Conservation (phyloP, 441 rosid genomes). For the Euphorbia celastroides region DNA sequence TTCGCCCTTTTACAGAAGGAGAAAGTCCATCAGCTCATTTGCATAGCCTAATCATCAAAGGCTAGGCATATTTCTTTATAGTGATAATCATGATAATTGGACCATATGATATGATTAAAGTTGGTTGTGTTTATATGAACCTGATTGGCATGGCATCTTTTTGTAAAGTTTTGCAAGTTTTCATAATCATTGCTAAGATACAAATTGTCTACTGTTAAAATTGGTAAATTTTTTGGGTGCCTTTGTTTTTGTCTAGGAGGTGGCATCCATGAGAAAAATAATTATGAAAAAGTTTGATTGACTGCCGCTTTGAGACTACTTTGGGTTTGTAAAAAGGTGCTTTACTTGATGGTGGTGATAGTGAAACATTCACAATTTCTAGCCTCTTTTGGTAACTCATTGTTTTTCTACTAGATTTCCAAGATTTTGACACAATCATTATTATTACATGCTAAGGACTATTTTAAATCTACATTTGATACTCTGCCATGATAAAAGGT, state of each 20-base stretch:
- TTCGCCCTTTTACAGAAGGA: too few relatives aligned
- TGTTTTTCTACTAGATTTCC: constrained; percentile 20
- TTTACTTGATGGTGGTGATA: constrained; percentile 22
- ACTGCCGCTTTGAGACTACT: constrained; percentile 10
- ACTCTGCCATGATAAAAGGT: too few relatives aligned
- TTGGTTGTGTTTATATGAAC: background rate
- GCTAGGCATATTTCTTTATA: background rate
- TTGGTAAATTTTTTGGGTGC: background rate
- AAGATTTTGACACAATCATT: constrained; percentile 13
- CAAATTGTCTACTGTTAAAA: constrained; percentile 11
- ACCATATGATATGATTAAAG: constrained; percentile 17
- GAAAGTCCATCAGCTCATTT: background rate
- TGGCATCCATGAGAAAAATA: background rate
- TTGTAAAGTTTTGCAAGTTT: constrained; percentile 18
- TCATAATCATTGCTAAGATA: constrained; percentile 11
- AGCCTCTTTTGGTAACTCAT: constrained; percentile 2
- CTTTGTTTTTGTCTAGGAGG: constrained; percentile 14
- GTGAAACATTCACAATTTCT: constrained; percentile 31
- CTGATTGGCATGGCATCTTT: constrained; percentile 10
- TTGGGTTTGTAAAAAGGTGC: constrained; percentile 16
- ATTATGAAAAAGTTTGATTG: constrained; percentile 6
- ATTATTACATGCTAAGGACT: background rate
- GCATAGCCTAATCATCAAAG: constrained; percentile 14
- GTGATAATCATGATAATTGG: constrained; percentile 32
- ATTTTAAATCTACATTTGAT: too few relatives aligned